Evolutionary conservation across 495 filamentous ascomycete genomes (phyloP).

Genomic region (Aspergillus avenaceus): DNA sequence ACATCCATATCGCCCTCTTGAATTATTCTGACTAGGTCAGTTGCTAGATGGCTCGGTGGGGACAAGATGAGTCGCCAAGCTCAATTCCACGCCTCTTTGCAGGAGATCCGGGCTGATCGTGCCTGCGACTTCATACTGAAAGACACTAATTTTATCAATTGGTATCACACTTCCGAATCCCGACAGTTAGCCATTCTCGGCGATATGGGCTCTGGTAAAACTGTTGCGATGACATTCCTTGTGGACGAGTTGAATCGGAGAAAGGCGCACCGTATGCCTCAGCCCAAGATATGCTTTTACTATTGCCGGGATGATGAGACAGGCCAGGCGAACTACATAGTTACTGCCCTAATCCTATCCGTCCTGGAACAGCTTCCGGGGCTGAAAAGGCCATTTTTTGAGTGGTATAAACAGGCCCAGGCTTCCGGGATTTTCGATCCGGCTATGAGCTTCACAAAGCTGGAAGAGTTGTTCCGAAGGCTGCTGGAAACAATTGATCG

Average conservation of each 20-base stretch:
- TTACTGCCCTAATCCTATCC: conserved; percentile 15
- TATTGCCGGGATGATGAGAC: conserved; percentile 22
- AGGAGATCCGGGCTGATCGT: conserved; percentile 10
- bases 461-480: conserved; percentile 13
- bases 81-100: conserved; percentile 8
- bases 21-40: conserved; percentile 7
- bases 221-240: conserved; percentile 19
- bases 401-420: conserved; percentile 14
- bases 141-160: conserved; percentile 7
- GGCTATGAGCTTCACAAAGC: conserved; percentile 5
- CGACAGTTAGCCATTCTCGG: conserved; percentile 19
- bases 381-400: conserved; percentile 13
- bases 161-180: conserved; percentile 8
- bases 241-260: conserved; percentile 16
- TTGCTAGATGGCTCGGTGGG: conserved; percentile 10
- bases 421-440: conserved; percentile 10
- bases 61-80: conserved; percentile 10
- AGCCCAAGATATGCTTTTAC: conserved; percentile 22
- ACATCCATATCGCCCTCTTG: not conserved
- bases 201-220: conserved; percentile 23
- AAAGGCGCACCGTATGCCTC: conserved; percentile 14
- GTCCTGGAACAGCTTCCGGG: conserved; percentile 15
- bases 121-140: conserved; percentile 13
- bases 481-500: conserved; percentile 10
- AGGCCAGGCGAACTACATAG: conserved; percentile 10